Conservation (phyloP, 164 flowering plant species). For the Vitis amurensis region DNA sequence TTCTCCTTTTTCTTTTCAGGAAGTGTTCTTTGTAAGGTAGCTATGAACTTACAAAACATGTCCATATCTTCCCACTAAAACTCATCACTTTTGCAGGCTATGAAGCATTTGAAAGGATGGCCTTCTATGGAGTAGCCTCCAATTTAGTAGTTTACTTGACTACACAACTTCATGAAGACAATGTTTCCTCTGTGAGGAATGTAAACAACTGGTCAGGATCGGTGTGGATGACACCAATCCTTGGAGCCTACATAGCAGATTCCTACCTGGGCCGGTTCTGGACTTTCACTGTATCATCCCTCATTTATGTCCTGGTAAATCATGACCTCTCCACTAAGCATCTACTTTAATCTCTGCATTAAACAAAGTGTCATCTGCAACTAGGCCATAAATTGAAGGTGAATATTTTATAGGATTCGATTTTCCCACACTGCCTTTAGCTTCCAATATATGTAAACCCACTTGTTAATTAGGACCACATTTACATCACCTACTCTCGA, state of each 20-base stretch:
- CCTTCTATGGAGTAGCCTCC: constrained; percentile 83
- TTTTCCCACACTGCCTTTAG: neutral
- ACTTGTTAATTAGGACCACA: constrained; percentile 20
- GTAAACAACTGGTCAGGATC: constrained; percentile 90
- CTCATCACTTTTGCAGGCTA: constrained; percentile 43
- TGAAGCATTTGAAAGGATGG: constrained; percentile 96
- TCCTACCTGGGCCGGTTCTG: constrained; percentile 80
- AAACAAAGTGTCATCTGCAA: neutral
- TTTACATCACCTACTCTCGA: neutral
- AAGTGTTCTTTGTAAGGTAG: too few relatives aligned
- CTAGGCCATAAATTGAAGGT: neutral
- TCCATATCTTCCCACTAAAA: too few relatives aligned
- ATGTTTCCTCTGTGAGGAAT: constrained; percentile 72
- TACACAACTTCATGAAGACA: constrained; percentile 76
- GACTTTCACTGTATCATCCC: constrained; percentile 82
- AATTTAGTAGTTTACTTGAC: constrained; percentile 84
- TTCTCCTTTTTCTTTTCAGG: too few relatives aligned
- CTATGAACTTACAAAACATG: too few relatives aligned
- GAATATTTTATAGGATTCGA: neutral
- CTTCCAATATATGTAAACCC: constrained; percentile 6
- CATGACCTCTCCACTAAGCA: neutral
- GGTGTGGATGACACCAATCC: constrained; percentile 85
- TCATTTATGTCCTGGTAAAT: constrained; percentile 76
- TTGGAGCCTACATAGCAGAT: constrained; percentile 87
- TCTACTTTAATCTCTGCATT: neutral